Evolutionary conservation across 1,139 yeast genomes (phyloP).

Genomic region (Blastobotrys indianensis): DNA sequence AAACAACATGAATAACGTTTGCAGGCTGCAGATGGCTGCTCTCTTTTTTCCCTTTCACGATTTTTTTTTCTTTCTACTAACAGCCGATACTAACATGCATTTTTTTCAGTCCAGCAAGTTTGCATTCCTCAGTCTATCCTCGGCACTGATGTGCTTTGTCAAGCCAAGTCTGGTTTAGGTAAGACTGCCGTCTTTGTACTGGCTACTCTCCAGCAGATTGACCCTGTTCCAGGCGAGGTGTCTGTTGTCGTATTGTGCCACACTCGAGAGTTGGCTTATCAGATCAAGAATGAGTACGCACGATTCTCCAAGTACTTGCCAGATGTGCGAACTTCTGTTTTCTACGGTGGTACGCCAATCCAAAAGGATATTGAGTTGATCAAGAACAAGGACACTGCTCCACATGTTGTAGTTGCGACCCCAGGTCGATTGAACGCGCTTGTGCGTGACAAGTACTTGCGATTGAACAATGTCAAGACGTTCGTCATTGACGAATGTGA

Average conservation of each 20-base stretch:
- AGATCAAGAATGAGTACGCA: conserved; percentile 94
- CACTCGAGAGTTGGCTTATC: conserved; percentile 98
- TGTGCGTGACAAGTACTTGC: conserved; percentile 83
- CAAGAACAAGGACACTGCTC: conserved; percentile 90
- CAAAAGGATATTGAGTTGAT: conserved; percentile 80
- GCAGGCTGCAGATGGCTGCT: background rate
- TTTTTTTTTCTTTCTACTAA: background rate
- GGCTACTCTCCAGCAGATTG: conserved; percentile 93
- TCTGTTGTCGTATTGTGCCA: conserved; percentile 93
- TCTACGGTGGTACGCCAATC: conserved; percentile 93
- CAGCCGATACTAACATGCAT: conserved; percentile 14
- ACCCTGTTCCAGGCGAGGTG: conserved; percentile 95
- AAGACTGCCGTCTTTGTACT: conserved; percentile 97
- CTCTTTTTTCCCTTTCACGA: background rate
- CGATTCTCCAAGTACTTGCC: conserved; percentile 99
- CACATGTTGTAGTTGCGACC: conserved; percentile 95
- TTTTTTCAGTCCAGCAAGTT: conserved; percentile 78
- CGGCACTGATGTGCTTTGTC: conserved; percentile 97
- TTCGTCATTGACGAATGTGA: conserved; percentile 98
- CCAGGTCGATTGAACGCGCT: conserved; percentile 97
- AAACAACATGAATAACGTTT: background rate
- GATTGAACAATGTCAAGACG: conserved; percentile 85
- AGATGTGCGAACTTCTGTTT: conserved; percentile 92
- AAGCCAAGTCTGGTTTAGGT: conserved; percentile 99
- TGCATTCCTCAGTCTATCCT: conserved; percentile 97